A percentile compares a stretch with the other conserved stretches of the same genome.
Evolutionary conservation across 1,284 basidiomycete genomes (phyloP).

Genomic region (Trametes hirsuta): DNA sequence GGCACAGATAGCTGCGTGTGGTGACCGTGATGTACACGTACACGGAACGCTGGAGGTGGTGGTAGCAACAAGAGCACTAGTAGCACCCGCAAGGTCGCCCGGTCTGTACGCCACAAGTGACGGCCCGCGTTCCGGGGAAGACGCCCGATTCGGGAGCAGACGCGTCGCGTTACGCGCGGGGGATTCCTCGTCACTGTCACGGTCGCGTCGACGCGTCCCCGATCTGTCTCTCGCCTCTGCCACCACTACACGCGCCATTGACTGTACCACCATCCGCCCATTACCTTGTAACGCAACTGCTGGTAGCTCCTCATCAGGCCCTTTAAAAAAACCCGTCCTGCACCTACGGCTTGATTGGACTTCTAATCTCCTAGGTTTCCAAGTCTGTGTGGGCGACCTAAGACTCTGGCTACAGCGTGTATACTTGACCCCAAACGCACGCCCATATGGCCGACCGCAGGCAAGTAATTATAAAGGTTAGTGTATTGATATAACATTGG

Average conservation of each 20-base stretch:
- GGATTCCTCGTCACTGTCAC: conserved; percentile 15
- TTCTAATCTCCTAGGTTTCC: too few species aligned
- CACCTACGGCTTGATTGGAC: neutral
- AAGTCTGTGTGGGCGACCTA: too few species aligned
- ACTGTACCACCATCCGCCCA: neutral
- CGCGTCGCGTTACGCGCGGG: conserved; percentile 30
- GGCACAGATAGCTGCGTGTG: neutral
- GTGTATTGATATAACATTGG: neutral
- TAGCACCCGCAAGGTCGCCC: neutral
- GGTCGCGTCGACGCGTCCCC: conserved; percentile 9
- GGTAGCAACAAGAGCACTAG: neutral
- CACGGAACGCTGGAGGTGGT: neutral
- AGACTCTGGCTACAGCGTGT: too few species aligned
- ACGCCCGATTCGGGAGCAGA: conserved; percentile 16
- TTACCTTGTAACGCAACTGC: too few species aligned
- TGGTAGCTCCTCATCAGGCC: too few species aligned
- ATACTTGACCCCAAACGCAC: neutral
- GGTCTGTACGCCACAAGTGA: neutral
- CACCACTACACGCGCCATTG: neutral
- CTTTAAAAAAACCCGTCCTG: too few species aligned
- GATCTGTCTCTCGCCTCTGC: neutral
- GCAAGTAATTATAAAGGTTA: conserved; percentile 71
- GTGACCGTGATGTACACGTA: neutral
- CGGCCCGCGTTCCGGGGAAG: conserved; percentile 3
- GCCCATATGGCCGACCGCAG: conserved; percentile 44